phyloP scores from a whole-genome alignment of 1,284 basidiomycete genomes.

The Lignosus rhinocerotis region DNA sequence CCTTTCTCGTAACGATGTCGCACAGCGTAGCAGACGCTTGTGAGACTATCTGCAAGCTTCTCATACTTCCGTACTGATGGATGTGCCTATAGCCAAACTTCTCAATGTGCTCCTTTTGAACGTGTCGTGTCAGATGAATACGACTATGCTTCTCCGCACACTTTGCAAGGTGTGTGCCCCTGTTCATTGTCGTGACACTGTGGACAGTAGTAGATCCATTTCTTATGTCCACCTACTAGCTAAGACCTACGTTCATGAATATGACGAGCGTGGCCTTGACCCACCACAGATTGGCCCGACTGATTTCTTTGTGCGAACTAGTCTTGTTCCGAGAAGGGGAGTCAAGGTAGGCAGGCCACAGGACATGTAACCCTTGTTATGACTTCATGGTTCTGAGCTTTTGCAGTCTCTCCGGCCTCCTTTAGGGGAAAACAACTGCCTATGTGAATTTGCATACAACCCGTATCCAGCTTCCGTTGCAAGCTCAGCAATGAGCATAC shows the following conservation, averaged over 20 bases:
- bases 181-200: no score
- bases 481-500: background rate
- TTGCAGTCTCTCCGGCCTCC: constrained; percentile 9
- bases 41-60: background rate
- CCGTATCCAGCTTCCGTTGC: constrained; percentile 16
- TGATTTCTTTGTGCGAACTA: constrained; percentile 17
- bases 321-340: background rate
- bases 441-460: constrained; percentile 21
- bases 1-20: constrained; percentile 18
- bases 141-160: constrained; percentile 16
- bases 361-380: no score
- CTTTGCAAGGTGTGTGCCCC: constrained; percentile 13
- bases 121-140: constrained; percentile 21
- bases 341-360: background rate
- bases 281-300: constrained; percentile 11
- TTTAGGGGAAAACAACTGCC: constrained; percentile 14
- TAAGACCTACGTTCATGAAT: constrained; percentile 15
- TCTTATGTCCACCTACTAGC: background rate
- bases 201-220: background rate
- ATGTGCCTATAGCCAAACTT: background rate
- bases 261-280: constrained; percentile 17
- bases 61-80: background rate
- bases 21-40: constrained; percentile 10
- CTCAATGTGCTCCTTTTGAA: constrained; percentile 17
- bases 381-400: background rate